phyloP scores from a whole-genome alignment of 352 stramenopile species.

The Pythium graminicola region DNA sequence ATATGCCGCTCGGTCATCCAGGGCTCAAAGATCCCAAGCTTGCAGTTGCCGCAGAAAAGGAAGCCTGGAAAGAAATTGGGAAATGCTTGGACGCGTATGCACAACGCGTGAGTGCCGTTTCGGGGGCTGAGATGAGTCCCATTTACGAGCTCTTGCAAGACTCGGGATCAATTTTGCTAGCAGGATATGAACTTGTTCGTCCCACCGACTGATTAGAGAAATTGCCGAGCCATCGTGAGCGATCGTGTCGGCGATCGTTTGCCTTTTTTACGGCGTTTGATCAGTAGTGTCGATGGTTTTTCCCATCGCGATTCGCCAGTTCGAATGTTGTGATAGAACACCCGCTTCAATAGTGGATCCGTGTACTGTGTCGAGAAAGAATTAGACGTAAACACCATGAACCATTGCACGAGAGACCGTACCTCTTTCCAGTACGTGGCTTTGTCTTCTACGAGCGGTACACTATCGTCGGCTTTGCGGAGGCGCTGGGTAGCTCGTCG shows the following conservation, averaged over 20 bases:
- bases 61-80: conserved; percentile 74
- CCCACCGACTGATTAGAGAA: conserved; percentile 7
- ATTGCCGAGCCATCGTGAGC: not conserved
- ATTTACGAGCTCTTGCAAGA: conserved; percentile 75
- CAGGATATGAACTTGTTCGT: conserved; percentile 61
- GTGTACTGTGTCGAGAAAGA: conserved; percentile 26
- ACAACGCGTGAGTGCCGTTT: conserved; percentile 55
- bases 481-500: conserved; percentile 32
- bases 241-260: conserved; percentile 7
- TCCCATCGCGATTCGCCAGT: conserved; percentile 64
- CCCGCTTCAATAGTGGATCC: conserved; percentile 31
- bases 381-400: not conserved
- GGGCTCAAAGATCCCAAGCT: conserved; percentile 53
- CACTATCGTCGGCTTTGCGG: conserved; percentile 29
- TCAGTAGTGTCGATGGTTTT: conserved; percentile 32
- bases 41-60: conserved; percentile 50
- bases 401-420: not conserved
- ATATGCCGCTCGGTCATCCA: conserved; percentile 54
- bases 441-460: conserved; percentile 38
- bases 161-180: conserved; percentile 67
- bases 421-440: conserved; percentile 66
- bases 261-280: conserved; percentile 21
- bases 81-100: conserved; percentile 75
- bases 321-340: conserved; percentile 69
- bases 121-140: conserved; percentile 37